Evolutionary conservation across 345 rosid genomes (phyloP), one percentile per base, ranked within the genome.

Genomic region (Acer campestre): DNA sequence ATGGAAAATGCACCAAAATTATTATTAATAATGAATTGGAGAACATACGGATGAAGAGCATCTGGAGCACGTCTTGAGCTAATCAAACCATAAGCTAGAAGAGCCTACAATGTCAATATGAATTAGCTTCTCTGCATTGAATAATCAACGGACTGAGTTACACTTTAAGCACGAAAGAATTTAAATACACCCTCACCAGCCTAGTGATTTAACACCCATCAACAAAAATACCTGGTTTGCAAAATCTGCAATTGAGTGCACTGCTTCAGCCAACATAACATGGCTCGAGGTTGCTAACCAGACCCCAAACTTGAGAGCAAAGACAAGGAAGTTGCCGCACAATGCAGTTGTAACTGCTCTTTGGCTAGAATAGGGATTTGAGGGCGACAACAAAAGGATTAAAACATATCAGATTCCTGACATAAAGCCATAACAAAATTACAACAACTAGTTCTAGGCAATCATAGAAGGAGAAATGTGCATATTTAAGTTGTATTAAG

Each of bases 21-120:
- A 27, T 27, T 31, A 53, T n/a, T 22, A 27, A 68, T 49, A 14
- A 72, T 35, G 22, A 73, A 44, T 42, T n/a, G 61, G 0, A 17
- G 58, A 71, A 86, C 97, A 86, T 83, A 96, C 99, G 97, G 98
- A 81, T 96, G 99, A 80, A 96, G 81, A 74, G 98, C 98, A 88
- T 96, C 99, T 9, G 98, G 99, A 51, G 97, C 99, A 65, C 97
- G 99, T 80, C 97, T 94, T 82, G 99, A 96, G 86, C 99, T 96
- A 85, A 88, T 86, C 82, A 96, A 84, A 68, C 98, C 99, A 88
- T 94, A 96, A 85, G 98, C 97, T 82, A 96, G 97, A 86, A 96
- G 94, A 5, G 85, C 97, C 99, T 96, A 85, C 71, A 86, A 80
- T 82, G 80, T 79, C 71, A 81, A 85, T 73, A 85, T 67, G 59